Percentiles rank a stretch among this genome's conserved stretches.
phyloP scores from a whole-genome alignment of 179 eudicot genomes.

The Corrigiola litoralis region DNA sequence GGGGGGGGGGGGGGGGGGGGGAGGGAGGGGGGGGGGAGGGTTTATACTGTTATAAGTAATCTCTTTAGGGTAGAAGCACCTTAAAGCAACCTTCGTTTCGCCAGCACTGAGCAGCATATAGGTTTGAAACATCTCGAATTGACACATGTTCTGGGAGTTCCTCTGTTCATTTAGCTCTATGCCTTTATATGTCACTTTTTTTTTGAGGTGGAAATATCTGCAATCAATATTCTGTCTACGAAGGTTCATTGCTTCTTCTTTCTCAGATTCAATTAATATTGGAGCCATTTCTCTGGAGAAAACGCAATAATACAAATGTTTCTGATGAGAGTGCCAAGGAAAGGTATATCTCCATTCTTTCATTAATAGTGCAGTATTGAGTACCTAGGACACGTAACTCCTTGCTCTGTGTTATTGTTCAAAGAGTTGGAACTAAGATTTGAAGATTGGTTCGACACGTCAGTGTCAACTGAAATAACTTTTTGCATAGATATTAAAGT shows the following conservation, averaged over 20 bases:
- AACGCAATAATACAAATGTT: slow-evolving; percentile 32
- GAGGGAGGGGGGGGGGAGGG: too few species aligned
- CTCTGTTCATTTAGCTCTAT: too few species aligned
- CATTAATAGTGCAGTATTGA: background rate
- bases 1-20: too few species aligned
- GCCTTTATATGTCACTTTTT: background rate
- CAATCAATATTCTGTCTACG: background rate
- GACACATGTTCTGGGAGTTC: too few species aligned
- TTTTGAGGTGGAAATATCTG: slow-evolving; percentile 1
- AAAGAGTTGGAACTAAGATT: background rate
- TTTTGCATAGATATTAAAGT: background rate
- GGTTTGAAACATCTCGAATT: too few species aligned
- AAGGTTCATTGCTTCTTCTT: background rate
- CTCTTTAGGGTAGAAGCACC: too few species aligned
- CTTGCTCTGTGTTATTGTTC: background rate
- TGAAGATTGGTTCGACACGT: background rate
- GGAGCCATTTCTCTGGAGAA: slow-evolving; percentile 85
- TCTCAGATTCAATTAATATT: slow-evolving; percentile 63
- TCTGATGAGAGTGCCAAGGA: slow-evolving; percentile 40
- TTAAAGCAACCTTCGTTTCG: too few species aligned
- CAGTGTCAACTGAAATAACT: background rate
- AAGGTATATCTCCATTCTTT: slow-evolving; percentile 44
- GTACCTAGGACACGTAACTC: background rate
- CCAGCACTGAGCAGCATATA: too few species aligned
- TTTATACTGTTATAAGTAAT: too few species aligned